phyloP scores from a whole-genome alignment of 2,329 filamentous ascomycete species.

The Alternaria gaisen region DNA sequence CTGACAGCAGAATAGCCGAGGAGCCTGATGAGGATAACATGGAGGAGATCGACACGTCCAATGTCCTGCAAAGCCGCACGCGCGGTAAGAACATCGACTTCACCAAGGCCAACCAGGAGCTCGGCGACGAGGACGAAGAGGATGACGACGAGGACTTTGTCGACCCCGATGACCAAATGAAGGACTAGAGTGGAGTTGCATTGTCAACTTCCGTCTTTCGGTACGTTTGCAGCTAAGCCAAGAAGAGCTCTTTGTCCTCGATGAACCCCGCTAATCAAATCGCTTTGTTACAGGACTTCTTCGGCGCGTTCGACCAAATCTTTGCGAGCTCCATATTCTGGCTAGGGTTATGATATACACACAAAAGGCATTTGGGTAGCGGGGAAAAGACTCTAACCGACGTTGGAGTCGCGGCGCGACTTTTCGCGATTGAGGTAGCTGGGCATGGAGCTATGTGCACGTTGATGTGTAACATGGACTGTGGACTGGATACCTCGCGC shows the following conservation, averaged over 20 bases:
- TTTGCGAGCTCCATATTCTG: constrained; percentile 26
- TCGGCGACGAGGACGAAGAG: constrained; percentile 77
- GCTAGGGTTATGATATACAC: constrained; percentile 22
- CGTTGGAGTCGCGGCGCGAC: constrained; percentile 40
- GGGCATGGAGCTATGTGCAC: constrained; percentile 24
- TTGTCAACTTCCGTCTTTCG: constrained; percentile 18
- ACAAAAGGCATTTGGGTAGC: constrained; percentile 39
- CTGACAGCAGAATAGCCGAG: constrained; percentile 58
- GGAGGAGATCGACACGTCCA: constrained; percentile 88
- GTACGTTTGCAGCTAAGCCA: constrained; percentile 24
- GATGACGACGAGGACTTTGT: constrained; percentile 77
- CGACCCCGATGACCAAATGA: constrained; percentile 74
- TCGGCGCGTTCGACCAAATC: constrained; percentile 29
- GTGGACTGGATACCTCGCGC: constrained; percentile 15
- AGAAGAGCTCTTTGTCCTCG: background rate
- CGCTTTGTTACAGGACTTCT: constrained; percentile 17
- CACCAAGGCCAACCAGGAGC: constrained; percentile 84
- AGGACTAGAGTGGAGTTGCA: constrained; percentile 56
- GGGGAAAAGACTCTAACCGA: constrained; percentile 25
- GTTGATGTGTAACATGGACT: constrained; percentile 18
- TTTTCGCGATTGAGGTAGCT: constrained; percentile 21
- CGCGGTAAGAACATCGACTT: constrained; percentile 94
- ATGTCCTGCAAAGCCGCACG: constrained; percentile 87
- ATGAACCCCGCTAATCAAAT: constrained; percentile 9
- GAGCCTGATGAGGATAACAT: constrained; percentile 79